A percentile compares a stretch with the other conserved stretches of the same genome.
Conservation (phyloP, 2,329 filamentous ascomycete genomes). For the Clarireedia homoeocarpa region DNA sequence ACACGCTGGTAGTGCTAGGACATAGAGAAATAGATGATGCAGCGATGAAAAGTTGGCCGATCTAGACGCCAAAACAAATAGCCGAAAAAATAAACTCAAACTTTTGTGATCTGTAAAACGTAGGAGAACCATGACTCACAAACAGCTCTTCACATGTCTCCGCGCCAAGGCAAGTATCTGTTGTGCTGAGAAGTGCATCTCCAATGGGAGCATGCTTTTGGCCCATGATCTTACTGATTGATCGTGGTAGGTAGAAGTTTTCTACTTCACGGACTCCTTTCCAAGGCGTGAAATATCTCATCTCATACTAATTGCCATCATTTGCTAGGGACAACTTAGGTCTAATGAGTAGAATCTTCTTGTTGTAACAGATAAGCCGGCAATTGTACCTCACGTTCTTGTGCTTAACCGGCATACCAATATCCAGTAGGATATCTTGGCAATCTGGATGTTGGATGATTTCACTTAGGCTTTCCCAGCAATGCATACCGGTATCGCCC, state of each 20-base stretch:
- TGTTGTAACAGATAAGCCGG: slow-evolving; percentile 53
- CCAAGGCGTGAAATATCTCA: slow-evolving; percentile 56
- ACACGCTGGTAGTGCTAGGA: too few species aligned
- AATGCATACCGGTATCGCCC: slow-evolving; percentile 46
- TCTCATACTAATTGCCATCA: slow-evolving; percentile 51
- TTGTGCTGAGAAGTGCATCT: slow-evolving; percentile 44
- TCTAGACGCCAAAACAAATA: too few species aligned
- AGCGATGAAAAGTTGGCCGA: too few species aligned
- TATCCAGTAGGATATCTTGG: slow-evolving; percentile 58
- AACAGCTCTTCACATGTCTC: slow-evolving; percentile 66
- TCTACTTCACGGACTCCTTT: slow-evolving; percentile 49
- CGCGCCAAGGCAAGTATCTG: slow-evolving; percentile 54
- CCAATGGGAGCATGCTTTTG: slow-evolving; percentile 48
- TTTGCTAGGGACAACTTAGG: slow-evolving; percentile 67
- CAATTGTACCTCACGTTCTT: slow-evolving; percentile 52
- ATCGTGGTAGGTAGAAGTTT: slow-evolving; percentile 54
- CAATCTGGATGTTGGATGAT: slow-evolving; percentile 54
- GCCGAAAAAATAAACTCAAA: too few species aligned
- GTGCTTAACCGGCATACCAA: slow-evolving; percentile 56
- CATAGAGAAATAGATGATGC: too few species aligned
- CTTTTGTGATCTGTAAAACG: too few species aligned
- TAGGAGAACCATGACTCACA: not conserved
- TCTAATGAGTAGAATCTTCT: slow-evolving; percentile 58
- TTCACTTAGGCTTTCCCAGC: slow-evolving; percentile 34
- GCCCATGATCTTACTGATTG: slow-evolving; percentile 42